phyloP scores from a whole-genome alignment of 768 basidiomycete genomes.

The Lactifluus volemus region DNA sequence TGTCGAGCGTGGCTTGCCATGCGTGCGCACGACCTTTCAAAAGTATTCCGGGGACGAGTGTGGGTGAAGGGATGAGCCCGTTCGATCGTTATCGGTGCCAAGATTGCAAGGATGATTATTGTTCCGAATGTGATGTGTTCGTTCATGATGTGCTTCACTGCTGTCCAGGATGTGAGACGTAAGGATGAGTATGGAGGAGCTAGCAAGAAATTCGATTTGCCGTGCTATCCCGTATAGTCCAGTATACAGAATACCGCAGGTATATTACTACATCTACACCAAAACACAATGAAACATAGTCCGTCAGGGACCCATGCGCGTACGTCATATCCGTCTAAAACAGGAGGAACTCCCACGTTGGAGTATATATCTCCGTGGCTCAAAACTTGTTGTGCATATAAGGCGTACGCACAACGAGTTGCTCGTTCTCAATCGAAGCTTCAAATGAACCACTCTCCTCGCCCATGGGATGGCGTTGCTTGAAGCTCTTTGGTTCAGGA shows the following conservation, averaged over 20 bases:
- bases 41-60: conserved; percentile 28
- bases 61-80: conserved; percentile 65
- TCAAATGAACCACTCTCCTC: conserved; percentile 35
- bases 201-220: neutral
- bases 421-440: conserved; percentile 38
- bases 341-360: neutral
- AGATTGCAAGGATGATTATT: conserved; percentile 81
- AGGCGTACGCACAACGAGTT: conserved; percentile 31
- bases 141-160: conserved; percentile 93
- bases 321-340: neutral
- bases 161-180: conserved; percentile 78
- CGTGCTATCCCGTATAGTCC: neutral
- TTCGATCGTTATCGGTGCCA: conserved; percentile 85
- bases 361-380: neutral
- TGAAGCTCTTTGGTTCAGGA: conserved; percentile 34
- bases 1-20: conserved; percentile 47
- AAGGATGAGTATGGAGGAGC: neutral
- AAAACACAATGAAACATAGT: neutral
- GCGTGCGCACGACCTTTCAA: conserved; percentile 74
- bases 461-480: conserved; percentile 45
- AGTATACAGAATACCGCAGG: neutral
- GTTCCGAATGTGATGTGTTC: conserved; percentile 93
- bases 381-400: conserved; percentile 13
- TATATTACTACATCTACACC: neutral
- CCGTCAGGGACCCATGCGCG: neutral